These are phyloP conservation scores for Helminthosporium solani DNA, from an alignment of 2,329 filamentous ascomycete species.

Conservation along the genomic window DNA sequence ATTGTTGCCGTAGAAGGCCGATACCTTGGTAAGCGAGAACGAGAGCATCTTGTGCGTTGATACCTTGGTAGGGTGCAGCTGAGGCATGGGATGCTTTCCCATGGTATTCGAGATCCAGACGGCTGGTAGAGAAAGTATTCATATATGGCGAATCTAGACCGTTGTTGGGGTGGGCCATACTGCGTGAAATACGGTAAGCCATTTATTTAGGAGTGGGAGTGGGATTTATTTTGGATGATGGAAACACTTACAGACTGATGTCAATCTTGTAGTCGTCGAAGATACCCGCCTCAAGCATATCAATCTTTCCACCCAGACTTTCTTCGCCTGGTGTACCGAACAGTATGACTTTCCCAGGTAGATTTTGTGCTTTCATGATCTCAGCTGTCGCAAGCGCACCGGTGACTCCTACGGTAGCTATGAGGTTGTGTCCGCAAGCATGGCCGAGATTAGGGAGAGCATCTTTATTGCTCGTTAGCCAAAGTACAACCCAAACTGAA, in stretches of 20 bases:
- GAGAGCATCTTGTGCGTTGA: slow-evolving; percentile 46
- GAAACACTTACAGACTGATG: slow-evolving; percentile 10
- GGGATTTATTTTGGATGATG: background rate
- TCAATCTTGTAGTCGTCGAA: slow-evolving; percentile 29
- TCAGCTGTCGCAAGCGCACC: slow-evolving; percentile 47
- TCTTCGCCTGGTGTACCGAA: slow-evolving; percentile 59
- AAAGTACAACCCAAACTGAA: slow-evolving; percentile 10
- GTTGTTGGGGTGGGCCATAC: slow-evolving; percentile 30
- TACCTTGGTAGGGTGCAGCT: slow-evolving; percentile 40
- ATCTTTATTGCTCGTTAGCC: slow-evolving; percentile 26
- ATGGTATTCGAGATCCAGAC: slow-evolving; percentile 20
- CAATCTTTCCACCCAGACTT: slow-evolving; percentile 55
- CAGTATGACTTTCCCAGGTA: slow-evolving; percentile 50
- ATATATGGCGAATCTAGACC: slow-evolving; percentile 20
- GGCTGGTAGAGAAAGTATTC: slow-evolving; percentile 16
- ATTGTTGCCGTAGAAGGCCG: slow-evolving; percentile 43
- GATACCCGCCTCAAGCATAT: slow-evolving; percentile 48
- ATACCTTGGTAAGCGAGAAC: slow-evolving; percentile 37
- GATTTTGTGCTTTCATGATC: slow-evolving; percentile 43
- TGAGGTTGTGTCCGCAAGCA: slow-evolving; percentile 51
- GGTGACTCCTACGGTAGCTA: slow-evolving; percentile 43
- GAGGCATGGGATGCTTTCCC: slow-evolving; percentile 42
- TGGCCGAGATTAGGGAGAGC: slow-evolving; percentile 46
- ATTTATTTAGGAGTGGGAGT: background rate
- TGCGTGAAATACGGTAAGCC: background rate